Conservation (phyloP, 1,284 basidiomycete genomes). For the Pseudozyma sp. region DNA sequence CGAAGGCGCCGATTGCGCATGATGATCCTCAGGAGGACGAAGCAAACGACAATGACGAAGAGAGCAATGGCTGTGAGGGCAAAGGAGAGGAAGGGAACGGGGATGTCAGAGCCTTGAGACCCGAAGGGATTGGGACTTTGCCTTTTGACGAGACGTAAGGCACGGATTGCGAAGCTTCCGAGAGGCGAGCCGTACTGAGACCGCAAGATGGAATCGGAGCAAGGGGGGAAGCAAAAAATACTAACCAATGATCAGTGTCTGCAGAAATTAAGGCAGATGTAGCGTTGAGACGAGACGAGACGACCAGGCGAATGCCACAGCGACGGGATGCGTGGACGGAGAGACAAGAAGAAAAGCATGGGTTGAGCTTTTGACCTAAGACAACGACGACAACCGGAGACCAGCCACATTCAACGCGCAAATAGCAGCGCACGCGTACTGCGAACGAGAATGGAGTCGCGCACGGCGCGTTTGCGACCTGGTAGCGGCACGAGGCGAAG, state of each 20-base stretch:
- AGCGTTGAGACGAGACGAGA: not conserved
- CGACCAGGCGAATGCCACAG: not conserved
- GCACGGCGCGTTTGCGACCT: no score
- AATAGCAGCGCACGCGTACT: not conserved
- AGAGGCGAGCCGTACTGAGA: constrained; percentile 1
- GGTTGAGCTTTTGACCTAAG: constrained; percentile 16
- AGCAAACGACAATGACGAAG: constrained; percentile 63
- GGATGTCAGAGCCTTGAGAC: constrained; percentile 38
- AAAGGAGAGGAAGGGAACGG: constrained; percentile 55
- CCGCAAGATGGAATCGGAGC: constrained; percentile 8
- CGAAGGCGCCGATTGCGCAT: constrained; percentile 60
- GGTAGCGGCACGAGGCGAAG: no score
- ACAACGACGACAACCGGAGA: not conserved
- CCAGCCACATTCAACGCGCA: not conserved
- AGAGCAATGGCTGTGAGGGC: constrained; percentile 62
- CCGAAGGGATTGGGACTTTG: constrained; percentile 18
- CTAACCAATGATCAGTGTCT: constrained; percentile 64
- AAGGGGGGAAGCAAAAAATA: constrained; percentile 23
- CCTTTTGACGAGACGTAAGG: constrained; percentile 19
- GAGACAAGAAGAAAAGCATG: constrained; percentile 9
- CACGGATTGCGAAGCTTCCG: not conserved
- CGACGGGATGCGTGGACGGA: not conserved
- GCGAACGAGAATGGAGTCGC: no score
- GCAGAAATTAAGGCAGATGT: constrained; percentile 5
- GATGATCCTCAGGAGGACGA: constrained; percentile 62